Evolutionary conservation across 495 filamentous ascomycete species (phyloP), one percentile per base, ranked within the genome.

Genomic region (Xylaria flabelliformis): DNA sequence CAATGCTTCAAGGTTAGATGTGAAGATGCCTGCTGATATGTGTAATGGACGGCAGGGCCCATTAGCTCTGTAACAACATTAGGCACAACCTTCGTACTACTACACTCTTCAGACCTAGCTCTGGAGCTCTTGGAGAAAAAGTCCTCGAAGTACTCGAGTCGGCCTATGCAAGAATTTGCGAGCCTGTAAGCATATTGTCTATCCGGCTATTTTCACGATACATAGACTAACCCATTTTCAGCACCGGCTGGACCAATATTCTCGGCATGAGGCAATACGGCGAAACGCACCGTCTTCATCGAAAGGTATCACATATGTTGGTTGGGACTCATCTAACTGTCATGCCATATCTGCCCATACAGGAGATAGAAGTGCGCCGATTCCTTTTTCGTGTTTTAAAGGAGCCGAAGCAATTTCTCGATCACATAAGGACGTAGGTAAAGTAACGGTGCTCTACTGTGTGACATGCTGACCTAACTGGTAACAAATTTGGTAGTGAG

Each of bases 11-110:
- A 17, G 32, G 29, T 26, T 24, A 55, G 9, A 12, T 56, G 13
- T 15, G 5, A 56, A 56, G 19, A 32, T 7, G 4, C 53, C 21
- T 69, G 21, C 34, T 42, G 8, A 58, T 36, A 59, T 6, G 12
- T 12, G 4, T 46, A 5, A 29, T 41, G 5, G 44, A 69, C 63
- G 15, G 36, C 53, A 75, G 76, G 86, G 0, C 83, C 85, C 0
- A 83, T 88, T 34, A 88, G 85, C 71, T 87, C 84, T 5, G 67
- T 88, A 8, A 85, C 76, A 3, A 74, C 83, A 19, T 48, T 87
- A 19, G 83, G 83, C 10, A 79, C 79, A 67, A 82, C 79, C 0
- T 73, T 87, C 1, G 74, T 88, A 26, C 81, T 87, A 64, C 51
- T 87, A 29, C 82, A 87, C 69, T 82, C 85, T n/a, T 42, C 74